Conservation (phyloP, 1,284 basidiomycete genomes). For the Phaffia rhodozyma region DNA sequence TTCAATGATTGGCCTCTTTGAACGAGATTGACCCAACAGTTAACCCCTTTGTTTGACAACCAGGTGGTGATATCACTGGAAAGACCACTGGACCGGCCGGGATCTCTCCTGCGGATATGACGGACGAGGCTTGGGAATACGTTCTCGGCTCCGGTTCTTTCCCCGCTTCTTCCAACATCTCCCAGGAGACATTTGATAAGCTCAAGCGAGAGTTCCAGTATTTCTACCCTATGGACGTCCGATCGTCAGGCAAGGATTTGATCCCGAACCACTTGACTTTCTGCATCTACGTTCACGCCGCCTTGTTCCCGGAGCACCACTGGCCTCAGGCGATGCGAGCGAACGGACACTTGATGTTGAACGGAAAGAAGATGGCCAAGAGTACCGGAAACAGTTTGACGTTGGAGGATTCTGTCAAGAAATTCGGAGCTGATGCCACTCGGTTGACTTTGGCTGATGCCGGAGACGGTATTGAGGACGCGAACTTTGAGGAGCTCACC, state of each 20-base stretch:
- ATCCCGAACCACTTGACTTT: constrained; percentile 96
- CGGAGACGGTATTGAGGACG: constrained; percentile 81
- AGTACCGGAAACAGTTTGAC: constrained; percentile 54
- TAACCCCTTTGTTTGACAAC: background rate
- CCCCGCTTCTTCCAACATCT: constrained; percentile 50
- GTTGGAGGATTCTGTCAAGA: constrained; percentile 36
- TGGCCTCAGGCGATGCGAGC: constrained; percentile 87
- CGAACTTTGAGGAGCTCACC: constrained; percentile 97
- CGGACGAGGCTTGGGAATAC: constrained; percentile 96
- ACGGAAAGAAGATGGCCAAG: constrained; percentile 99
- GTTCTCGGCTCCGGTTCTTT: constrained; percentile 66
- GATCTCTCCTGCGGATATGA: constrained; percentile 82
- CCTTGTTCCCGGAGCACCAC: constrained; percentile 85
- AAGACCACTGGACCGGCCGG: constrained; percentile 68
- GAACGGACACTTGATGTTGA: constrained; percentile 95
- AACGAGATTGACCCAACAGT: constrained; percentile 19
- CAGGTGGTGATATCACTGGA: constrained; percentile 64
- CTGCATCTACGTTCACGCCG: constrained; percentile 85
- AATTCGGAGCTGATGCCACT: constrained; percentile 50
- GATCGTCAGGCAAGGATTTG: constrained; percentile 97
- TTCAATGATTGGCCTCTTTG: background rate
- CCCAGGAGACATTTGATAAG: constrained; percentile 63
- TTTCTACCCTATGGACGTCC: constrained; percentile 97
- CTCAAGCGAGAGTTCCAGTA: constrained; percentile 89
- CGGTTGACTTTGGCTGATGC: constrained; percentile 88